phyloP scores from a whole-genome alignment of 2,329 filamentous ascomycete species.

The Cercospora sojina region DNA sequence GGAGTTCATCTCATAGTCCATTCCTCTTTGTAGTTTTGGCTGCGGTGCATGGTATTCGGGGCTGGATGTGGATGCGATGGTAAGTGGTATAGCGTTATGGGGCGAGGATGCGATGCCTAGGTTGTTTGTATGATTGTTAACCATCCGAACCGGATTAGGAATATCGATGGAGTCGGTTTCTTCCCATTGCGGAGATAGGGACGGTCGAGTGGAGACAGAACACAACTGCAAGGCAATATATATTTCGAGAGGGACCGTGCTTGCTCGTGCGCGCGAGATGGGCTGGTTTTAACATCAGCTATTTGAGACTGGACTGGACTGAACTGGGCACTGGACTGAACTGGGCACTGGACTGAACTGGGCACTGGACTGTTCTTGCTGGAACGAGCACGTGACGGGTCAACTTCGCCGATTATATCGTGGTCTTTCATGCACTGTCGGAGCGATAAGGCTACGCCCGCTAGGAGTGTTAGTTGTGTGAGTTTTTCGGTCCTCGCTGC shows the following conservation, averaged over 20 bases:
- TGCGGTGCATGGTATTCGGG: background rate
- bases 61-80: background rate
- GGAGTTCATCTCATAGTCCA: slow-evolving; percentile 12
- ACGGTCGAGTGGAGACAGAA: background rate
- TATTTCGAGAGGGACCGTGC: background rate
- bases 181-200: background rate
- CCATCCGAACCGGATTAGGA: too few relatives aligned
- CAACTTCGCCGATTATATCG: background rate
- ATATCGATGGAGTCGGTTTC: background rate
- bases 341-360: background rate
- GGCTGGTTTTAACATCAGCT: background rate
- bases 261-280: background rate
- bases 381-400: background rate
- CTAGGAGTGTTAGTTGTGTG: background rate
- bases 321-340: background rate
- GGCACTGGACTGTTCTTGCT: background rate
- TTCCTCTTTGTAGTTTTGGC: background rate
- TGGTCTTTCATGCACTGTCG: background rate
- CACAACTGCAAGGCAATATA: background rate
- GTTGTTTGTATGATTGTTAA: background rate
- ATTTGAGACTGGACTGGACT: background rate
- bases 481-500: background rate
- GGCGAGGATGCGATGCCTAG: background rate
- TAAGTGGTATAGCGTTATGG: background rate
- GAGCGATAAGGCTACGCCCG: background rate